These are phyloP conservation scores for Pseudogymnoascus sp. DNA, from an alignment of 2,329 filamentous ascomycete genomes.

Conservation along the genomic window DNA sequence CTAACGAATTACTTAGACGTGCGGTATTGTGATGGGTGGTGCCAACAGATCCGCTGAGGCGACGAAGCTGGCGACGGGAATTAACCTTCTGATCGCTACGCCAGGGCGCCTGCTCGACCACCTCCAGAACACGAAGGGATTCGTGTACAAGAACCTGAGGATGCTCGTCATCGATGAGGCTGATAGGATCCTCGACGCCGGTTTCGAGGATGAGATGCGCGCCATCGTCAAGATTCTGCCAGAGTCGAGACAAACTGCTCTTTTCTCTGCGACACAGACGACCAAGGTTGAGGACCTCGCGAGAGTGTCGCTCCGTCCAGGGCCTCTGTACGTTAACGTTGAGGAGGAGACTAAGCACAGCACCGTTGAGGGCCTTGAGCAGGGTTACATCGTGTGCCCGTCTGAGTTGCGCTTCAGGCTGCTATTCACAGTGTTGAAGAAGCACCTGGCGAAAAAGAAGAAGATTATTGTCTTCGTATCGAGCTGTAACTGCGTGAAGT, in stretches of 20 bases:
- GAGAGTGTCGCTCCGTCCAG: slow-evolving; percentile 80
- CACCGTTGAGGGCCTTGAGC: slow-evolving; percentile 88
- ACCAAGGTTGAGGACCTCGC: slow-evolving; percentile 97
- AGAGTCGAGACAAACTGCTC: slow-evolving; percentile 83
- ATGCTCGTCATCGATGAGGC: slow-evolving; percentile 93
- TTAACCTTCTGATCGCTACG: slow-evolving; percentile 90
- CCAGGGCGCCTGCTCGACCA: slow-evolving; percentile 90
- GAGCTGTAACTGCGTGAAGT: slow-evolving; percentile 88
- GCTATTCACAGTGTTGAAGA: slow-evolving; percentile 88
- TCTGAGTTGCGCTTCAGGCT: slow-evolving; percentile 89
- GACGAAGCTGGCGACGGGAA: slow-evolving; percentile 87
- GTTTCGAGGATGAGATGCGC: slow-evolving; percentile 97
- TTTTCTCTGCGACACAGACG: slow-evolving; percentile 98
- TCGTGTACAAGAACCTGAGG: slow-evolving; percentile 86
- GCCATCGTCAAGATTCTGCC: slow-evolving; percentile 93
- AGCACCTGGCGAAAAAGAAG: slow-evolving; percentile 68
- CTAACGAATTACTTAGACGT: slow-evolving; percentile 44
- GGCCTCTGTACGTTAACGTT: slow-evolving; percentile 94
- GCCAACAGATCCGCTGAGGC: slow-evolving; percentile 86
- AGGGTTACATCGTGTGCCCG: slow-evolving; percentile 91
- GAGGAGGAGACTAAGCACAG: slow-evolving; percentile 82
- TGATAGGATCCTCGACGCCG: slow-evolving; percentile 90
- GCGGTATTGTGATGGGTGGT: slow-evolving; percentile 91
- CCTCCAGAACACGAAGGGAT: slow-evolving; percentile 81
- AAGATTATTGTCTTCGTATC: slow-evolving; percentile 98